Evolutionary conservation across 73 alveolate genomes (phyloP), one percentile per base, ranked within the genome.

Genomic region (Paramecium caudatum): DNA sequence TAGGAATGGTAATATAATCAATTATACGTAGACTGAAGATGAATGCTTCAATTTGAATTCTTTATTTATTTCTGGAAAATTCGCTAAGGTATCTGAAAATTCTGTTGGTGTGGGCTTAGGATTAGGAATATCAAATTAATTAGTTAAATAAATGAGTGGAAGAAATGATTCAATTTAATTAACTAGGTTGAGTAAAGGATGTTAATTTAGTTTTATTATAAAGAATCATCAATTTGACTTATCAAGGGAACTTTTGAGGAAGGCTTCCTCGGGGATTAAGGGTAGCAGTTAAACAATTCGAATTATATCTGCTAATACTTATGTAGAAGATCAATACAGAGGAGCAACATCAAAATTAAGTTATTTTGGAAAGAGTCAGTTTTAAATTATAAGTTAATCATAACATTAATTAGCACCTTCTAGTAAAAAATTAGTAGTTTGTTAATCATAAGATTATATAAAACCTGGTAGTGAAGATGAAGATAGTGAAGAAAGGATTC

Each of bases 101-200:
- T 74, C 88, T 16, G 65, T 74, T 4, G 88, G 88, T 15, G 16
- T 39, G 1, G 88, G 88, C 7, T 39, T 74, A 43, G 88, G 88
- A 7, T 74, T 74, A 74, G 62, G 62, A 17, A 74, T 74, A 0
- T 36, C 88, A 16, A 74, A 74, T 74, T 13, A 74, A 74, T 27
- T 74, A n/a, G 88, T 74, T 6, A 74, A 37, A 68, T 15, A 37
- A 2, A 74, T 74, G 88, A 47, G 65, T 2, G 33, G 43, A 39
- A 13, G 43, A 74, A 27, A 74, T 1, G 16, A 30, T 19, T 12
- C 19, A 2, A 74, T 74, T 15, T 21, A 74, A 74, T 39, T 65
- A 3, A 65, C 27, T 13, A 36, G 83, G 37, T n/a, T 33, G 83
- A 33, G 1, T n/a, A 30, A 65, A 65, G 83, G 80, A 9, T 55